These are phyloP conservation scores for Rosa multiflora DNA, from an alignment of 306 rosid genomes.

Conservation along the genomic window DNA sequence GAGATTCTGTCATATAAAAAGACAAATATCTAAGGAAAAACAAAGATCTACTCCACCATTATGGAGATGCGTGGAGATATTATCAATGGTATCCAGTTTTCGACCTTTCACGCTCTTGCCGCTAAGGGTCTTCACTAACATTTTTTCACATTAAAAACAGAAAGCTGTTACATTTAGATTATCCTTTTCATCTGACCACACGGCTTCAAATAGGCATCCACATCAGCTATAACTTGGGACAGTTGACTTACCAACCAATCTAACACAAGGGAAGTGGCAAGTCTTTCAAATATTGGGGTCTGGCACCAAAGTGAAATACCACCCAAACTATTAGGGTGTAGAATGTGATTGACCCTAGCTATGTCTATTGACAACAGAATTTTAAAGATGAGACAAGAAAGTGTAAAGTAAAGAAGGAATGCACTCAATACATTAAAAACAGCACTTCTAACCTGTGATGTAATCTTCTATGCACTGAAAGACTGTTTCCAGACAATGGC, in stretches of 20 bases:
- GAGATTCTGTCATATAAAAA: not conserved
- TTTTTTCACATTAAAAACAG: not conserved
- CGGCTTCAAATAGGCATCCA: not conserved
- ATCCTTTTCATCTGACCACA: not conserved
- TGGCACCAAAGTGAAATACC: not conserved
- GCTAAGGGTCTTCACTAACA: not conserved
- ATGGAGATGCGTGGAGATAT: not conserved
- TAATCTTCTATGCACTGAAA: slow-evolving; percentile 91
- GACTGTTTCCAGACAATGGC: slow-evolving; percentile 88
- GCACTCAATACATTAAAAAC: not conserved
- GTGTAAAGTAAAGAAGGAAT: not conserved
- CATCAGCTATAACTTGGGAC: not conserved
- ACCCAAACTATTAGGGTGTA: not conserved
- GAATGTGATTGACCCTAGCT: not conserved
- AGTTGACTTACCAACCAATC: not conserved
- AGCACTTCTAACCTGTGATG: slow-evolving; percentile 48
- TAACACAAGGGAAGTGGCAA: not conserved
- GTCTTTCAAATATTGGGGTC: not conserved
- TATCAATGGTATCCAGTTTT: not conserved
- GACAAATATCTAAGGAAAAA: not conserved
- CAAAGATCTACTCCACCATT: not conserved
- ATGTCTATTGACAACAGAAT: not conserved
- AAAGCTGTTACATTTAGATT: not conserved
- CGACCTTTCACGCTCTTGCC: not conserved
- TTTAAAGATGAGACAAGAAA: not conserved